Percentiles rank a stretch among this genome's conserved stretches.
phyloP scores from a whole-genome alignment of 148 eudicot species.

The Polygonum aviculare region DNA sequence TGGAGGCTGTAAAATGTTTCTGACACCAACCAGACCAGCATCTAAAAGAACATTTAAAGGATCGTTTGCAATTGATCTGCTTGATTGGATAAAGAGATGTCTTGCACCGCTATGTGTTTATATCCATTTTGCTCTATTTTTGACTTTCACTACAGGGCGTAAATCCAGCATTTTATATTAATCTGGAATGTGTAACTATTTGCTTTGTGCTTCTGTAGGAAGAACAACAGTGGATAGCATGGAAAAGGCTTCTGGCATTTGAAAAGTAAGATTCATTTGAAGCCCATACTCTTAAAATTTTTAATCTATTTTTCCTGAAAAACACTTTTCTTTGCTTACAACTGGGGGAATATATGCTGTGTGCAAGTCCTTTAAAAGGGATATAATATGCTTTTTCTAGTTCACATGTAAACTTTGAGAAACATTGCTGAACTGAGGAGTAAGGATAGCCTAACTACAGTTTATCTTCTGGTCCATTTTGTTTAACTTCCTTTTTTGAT shows the following conservation, averaged over 20 bases:
- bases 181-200: background rate
- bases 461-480: too few species aligned
- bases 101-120: background rate
- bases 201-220: constrained; percentile 36
- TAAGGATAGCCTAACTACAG: background rate
- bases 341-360: background rate
- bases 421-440: background rate
- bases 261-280: constrained; percentile 57
- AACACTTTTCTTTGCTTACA: background rate
- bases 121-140: background rate
- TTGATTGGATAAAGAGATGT: background rate
- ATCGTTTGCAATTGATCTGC: background rate
- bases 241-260: constrained; percentile 81
- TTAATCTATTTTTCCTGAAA: background rate
- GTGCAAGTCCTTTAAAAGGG: background rate
- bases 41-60: background rate
- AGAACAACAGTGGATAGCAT: constrained; percentile 88
- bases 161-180: background rate
- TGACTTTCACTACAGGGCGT: background rate
- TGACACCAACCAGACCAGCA: background rate
- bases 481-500: too few species aligned
- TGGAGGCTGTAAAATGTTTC: background rate
- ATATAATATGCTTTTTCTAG: background rate
- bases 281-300: background rate
- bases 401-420: background rate